Percentiles rank a stretch among this genome's conserved stretches.
phyloP scores from a whole-genome alignment of 331 rosid genomes.

The Acacia concinna region DNA sequence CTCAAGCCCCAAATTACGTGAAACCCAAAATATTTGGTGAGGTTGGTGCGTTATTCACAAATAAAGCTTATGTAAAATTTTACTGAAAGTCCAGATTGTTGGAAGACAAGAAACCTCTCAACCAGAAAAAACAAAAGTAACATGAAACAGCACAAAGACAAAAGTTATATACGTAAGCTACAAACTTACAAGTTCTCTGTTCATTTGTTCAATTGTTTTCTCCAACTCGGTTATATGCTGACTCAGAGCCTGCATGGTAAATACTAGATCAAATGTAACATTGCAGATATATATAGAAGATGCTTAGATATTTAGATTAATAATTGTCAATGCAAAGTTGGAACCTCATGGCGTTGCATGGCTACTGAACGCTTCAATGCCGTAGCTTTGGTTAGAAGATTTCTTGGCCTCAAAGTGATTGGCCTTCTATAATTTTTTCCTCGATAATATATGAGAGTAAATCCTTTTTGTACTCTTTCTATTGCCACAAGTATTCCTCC shows the following conservation, averaged over 20 bases:
- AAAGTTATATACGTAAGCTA: not conserved
- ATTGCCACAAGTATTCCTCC: slow-evolving; percentile 60
- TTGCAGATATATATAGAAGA: slow-evolving; percentile 11
- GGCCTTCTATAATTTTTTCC: slow-evolving; percentile 89
- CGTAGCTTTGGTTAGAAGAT: slow-evolving; percentile 88
- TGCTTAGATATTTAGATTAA: not conserved
- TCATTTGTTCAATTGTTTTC: slow-evolving; percentile 71
- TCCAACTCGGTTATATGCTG: slow-evolving; percentile 88
- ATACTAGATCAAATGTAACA: slow-evolving; percentile 31
- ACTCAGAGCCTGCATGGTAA: slow-evolving; percentile 79
- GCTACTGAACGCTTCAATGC: slow-evolving; percentile 80
- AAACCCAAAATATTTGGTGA: not conserved
- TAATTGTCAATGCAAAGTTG: slow-evolving; percentile 21
- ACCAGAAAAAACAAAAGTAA: not conserved
- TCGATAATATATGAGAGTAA: slow-evolving; percentile 76
- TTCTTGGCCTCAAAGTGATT: slow-evolving; percentile 73
- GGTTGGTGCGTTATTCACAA: not conserved
- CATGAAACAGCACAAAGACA: not conserved
- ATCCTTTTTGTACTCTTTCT: slow-evolving; percentile 86
- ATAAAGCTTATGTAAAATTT: not conserved
- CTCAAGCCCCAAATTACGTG: not conserved
- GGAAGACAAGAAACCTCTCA: not conserved
- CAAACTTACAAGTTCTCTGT: slow-evolving; percentile 69
- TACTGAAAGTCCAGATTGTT: not conserved
- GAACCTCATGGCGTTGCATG: slow-evolving; percentile 94